Base-by-base conservation (phyloP, 2,329 filamentous ascomycete species). In the Paecilomyces formosus region DNA sequence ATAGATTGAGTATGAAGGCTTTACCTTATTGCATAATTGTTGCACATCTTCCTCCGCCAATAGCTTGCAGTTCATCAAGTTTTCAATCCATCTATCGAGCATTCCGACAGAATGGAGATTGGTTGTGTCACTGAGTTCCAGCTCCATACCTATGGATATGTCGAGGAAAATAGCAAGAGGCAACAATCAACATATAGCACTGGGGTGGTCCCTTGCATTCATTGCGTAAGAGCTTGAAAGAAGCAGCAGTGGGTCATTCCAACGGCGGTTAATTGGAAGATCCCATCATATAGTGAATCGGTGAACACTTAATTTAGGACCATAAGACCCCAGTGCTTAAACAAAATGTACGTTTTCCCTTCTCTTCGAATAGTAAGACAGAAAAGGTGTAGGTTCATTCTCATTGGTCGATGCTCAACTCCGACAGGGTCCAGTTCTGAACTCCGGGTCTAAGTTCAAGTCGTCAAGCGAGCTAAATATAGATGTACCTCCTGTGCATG, bases 11-110 rank as follows among this genome's bases (percentile, higher is more conserved):
- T 51, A 51, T 51, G 18, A 21, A 51, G 11, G n/a, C 4, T 51
- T 18, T 51, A 93, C 92, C 87, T 95, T 95, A 72, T 96, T 92
- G 81, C 92, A 96, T 70, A 96, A 85, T 74, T 91, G 87, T 79
- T 94, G 89, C 58, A 96, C 92, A 72, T 96, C 92, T 64, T 83
- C 80, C 79, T 96, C 92, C 58, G 88, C 85, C 74, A 96, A 82
- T 81, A 96, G 92, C 81, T 96, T 96, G 87, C 92, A 96, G 72
- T 79, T 85, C 91, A 96, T 96, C 76, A 96, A 81, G 79, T 84
- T 90, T 82, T 95, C 92, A 73, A 96, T 96, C 92, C 92, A 96
- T 70, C 90, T 90, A 72, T 96, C 92, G 61, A 96, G 83, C 58
- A 89, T 94, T 51, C 49, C 13, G 6, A 51, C 49, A 51, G n/a